phyloP scores from a whole-genome alignment of 768 basidiomycete genomes.

The Tricholoma furcatifolium region DNA sequence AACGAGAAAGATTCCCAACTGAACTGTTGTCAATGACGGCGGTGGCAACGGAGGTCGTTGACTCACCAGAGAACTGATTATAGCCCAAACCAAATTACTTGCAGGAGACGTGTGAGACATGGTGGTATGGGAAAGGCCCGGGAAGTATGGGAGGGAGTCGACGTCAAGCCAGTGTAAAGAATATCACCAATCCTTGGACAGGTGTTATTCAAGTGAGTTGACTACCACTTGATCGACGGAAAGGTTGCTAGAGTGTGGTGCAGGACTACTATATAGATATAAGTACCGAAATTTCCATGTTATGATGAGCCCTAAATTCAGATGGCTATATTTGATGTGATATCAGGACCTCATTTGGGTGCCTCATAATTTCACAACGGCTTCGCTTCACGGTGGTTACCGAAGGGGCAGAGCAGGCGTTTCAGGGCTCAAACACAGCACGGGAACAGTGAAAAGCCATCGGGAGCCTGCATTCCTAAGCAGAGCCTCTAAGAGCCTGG shows the following conservation, averaged over 20 bases:
- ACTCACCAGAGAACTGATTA: conserved; percentile 52
- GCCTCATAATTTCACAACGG: not conserved
- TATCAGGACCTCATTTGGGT: conserved; percentile 9
- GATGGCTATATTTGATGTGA: conserved; percentile 11
- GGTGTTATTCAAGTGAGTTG: conserved; percentile 3
- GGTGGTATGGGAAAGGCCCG: conserved; percentile 7
- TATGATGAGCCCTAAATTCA: no score
- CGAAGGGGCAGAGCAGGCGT: not conserved
- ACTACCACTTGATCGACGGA: conserved; percentile 1
- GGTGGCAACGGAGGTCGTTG: not conserved
- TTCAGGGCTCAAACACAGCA: not conserved
- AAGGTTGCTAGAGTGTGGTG: not conserved
- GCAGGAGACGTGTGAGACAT: conserved; percentile 69
- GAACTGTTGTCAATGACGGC: not conserved
- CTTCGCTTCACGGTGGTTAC: not conserved
- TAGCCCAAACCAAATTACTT: conserved; percentile 61
- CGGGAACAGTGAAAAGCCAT: not conserved
- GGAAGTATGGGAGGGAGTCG: conserved; percentile 16
- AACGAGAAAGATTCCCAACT: conserved; percentile 64
- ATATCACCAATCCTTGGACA: conserved; percentile 1
- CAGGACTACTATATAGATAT: conserved; percentile 6
- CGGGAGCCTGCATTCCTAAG: not conserved
- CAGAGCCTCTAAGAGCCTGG: not conserved
- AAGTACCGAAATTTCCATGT: conserved; percentile 6
- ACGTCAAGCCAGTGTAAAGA: conserved; percentile 24